Base-by-base conservation (phyloP, 1,284 basidiomycete species). In the Neonothopanus nambi region DNA sequence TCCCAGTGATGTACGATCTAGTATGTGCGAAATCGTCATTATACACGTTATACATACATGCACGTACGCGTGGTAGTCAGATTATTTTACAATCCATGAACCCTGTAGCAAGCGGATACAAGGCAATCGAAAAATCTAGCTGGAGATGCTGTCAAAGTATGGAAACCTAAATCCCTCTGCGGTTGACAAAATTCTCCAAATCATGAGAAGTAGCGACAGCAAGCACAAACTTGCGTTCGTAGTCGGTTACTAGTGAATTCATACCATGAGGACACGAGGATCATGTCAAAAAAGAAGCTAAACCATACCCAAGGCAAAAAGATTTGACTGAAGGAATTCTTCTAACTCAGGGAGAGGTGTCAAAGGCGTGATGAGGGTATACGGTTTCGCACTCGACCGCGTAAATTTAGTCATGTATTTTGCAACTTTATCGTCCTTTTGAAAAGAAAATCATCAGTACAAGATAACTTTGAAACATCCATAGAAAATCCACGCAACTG, bases 201-300 rank as follows among this genome's bases (percentile, higher is more conserved):
- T 95, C 93, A 40, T 89, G 81, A 40, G 74, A 69, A 12, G 93
- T 95, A 1, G 90, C 92, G 0, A 95, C 87, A 0, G 78, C 93
- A 33, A 95, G 77, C 1, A 95, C 91, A 64, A 95, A 95, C 66
- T 93, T 93, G 56, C 92, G 81, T 49, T 81, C 80, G 41, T 72
- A 69, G 67, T 95, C 93, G 5, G 93, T 95, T 24, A 95, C 92
- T 93, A 59, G 2, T 56, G 53, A 28, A 36, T 37, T 56, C 46
- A 44, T 48, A 20, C 58, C 37, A 59, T 43, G 4, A n/a, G 49
- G 13, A 46, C 30, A 21, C 15, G 47, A 47, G 5, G 2, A 17
- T n/a, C 11, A 41, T 48, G 35, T n/a, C 20, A 42, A 17, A 24
- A 30, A 49, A 23, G 37, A 23, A 24, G 47, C 21, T 39, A 28